These are phyloP conservation scores for Colletotrichum sp. DNA, from an alignment of 2,329 filamentous ascomycete genomes.

Conservation along the genomic window DNA sequence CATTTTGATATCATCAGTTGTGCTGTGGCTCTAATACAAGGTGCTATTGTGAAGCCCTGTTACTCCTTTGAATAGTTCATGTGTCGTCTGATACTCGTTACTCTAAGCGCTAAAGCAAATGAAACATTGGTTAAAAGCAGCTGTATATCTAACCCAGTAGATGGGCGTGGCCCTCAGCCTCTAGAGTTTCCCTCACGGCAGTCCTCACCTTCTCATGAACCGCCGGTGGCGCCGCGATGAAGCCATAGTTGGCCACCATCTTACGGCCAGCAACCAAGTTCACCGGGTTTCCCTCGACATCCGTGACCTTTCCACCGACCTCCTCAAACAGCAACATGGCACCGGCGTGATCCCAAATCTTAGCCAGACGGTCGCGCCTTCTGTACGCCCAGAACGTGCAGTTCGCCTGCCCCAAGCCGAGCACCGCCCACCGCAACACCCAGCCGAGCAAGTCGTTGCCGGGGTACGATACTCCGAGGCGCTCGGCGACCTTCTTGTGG, in stretches of 20 bases:
- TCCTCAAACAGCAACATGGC: slow-evolving; percentile 65
- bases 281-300: slow-evolving; percentile 57
- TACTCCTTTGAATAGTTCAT: neutral
- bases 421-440: slow-evolving; percentile 60
- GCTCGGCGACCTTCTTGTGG: slow-evolving; percentile 48
- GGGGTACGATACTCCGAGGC: slow-evolving; percentile 47
- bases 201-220: slow-evolving; percentile 50
- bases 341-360: slow-evolving; percentile 66
- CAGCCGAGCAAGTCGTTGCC: slow-evolving; percentile 61
- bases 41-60: neutral
- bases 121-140: neutral
- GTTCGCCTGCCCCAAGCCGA: slow-evolving; percentile 59
- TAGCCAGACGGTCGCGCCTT: slow-evolving; percentile 50
- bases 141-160: slow-evolving; percentile 24
- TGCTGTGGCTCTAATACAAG: neutral
- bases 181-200: slow-evolving; percentile 37
- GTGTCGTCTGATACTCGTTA: neutral
- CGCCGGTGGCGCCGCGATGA: slow-evolving; percentile 55
- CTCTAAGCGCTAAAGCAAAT: neutral
- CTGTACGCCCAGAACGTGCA: slow-evolving; percentile 64
- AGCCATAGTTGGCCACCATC: slow-evolving; percentile 58
- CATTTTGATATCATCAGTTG: neutral
- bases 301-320: slow-evolving; percentile 59
- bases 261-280: slow-evolving; percentile 54
- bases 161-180: slow-evolving; percentile 35